Base-by-base conservation (phyloP, 2,329 filamentous ascomycete species). In the Bipolaris gigantea region DNA sequence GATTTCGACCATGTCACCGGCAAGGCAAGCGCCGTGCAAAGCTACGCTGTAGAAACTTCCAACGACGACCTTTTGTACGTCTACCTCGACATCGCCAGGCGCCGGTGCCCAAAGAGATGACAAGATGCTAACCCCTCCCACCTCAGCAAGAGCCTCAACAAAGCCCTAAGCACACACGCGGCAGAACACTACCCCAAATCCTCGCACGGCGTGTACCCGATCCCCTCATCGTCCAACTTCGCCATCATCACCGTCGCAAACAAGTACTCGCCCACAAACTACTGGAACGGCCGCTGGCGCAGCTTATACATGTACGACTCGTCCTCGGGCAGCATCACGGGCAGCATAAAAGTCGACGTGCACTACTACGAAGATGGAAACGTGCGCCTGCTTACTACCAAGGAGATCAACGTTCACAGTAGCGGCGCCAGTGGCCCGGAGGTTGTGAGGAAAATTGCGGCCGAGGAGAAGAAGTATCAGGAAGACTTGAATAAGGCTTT, bases 281-380 rank as follows among this genome's bases (percentile, higher is more conserved):
- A 92, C 82, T 97, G 94, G 90, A 97, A 97, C 77, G 94, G 94
- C 59, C 91, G 94, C 59, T 99, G 94, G 90, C 89, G 94, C 69
- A 92, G 90, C 43, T 82, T 89, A 48, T 97, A 97, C 79, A 83
- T 89, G 66, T 89, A 89, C 75, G 83, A 87, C 59, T 86, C 92
- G 0, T 83, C 84, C 1, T 81, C 84, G 3, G 81, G 81, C 60
- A 80, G 80, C 43, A 79, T 97, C 39, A 85, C 87, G 34, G 94
- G 94, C 66, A 86, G 82, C 55, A 87, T 97, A 76, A 91, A 93
- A 75, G 90, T 97, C 49, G 92, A 97, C 65, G 93, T 99, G 47
- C 94, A 99, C 81, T 99, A 99, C 82, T 99, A 99, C 79, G 94
- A 99, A 78, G 95, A 99, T 73, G 94, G 94, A 59, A 99, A 99